Percentiles rank a stretch among this genome's conserved stretches.
Conservation (phyloP, 225 moss, liverwort and hornwort genomes). For the Climacium dendroides region DNA sequence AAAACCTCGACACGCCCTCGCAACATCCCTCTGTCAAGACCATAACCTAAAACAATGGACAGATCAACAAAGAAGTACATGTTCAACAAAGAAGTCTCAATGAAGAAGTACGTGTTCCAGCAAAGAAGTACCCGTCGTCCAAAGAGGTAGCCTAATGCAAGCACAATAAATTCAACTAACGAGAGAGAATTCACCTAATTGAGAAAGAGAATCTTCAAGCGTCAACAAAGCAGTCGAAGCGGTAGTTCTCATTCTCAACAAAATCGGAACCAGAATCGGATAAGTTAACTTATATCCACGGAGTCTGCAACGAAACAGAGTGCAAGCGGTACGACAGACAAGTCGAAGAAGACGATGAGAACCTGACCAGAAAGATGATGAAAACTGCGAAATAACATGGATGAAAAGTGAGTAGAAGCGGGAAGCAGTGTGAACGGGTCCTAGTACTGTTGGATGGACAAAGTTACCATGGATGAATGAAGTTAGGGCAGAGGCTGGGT, state of each 20-base stretch:
- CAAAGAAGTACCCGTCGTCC: not conserved
- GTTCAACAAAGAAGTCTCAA: not conserved
- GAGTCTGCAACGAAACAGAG: not conserved
- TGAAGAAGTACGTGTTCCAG: not conserved
- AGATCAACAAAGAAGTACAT: not conserved
- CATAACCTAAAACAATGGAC: not conserved
- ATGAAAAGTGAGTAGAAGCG: not conserved
- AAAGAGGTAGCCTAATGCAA: not conserved
- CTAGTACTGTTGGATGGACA: not conserved
- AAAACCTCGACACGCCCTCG: not conserved
- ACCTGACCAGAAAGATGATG: not conserved
- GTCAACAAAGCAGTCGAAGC: not conserved
- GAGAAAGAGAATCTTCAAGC: not conserved
- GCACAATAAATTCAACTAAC: not conserved
- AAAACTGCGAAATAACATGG: not conserved
- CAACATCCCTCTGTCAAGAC: not conserved
- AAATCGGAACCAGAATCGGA: not conserved
- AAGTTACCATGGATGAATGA: not conserved
- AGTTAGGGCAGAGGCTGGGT: not conserved
- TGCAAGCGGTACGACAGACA: not conserved
- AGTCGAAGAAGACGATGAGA: not conserved
- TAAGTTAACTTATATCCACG: no score
- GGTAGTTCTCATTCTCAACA: not conserved
- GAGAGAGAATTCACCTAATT: not conserved
- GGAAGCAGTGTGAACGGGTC: not conserved